phyloP scores from a whole-genome alignment of 2,329 filamentous ascomycete species.

The Cercospora berteroae region DNA sequence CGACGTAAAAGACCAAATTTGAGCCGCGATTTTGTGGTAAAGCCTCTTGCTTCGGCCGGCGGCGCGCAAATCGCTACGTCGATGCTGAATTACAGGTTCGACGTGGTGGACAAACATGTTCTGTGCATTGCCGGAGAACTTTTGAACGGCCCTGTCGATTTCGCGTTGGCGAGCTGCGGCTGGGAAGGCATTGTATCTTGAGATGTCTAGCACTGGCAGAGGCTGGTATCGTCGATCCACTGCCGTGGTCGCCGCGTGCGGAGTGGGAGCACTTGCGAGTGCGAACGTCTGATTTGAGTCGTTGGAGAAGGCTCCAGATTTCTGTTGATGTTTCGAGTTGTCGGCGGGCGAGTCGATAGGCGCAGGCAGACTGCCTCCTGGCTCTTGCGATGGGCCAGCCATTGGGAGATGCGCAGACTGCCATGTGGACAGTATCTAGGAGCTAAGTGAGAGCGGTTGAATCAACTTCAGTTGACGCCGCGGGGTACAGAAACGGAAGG shows the following conservation, averaged over 20 bases:
- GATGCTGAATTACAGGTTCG: conserved; percentile 12
- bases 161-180: conserved; percentile 17
- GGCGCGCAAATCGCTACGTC: conserved; percentile 5
- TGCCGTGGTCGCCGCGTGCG: not conserved
- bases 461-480: not conserved
- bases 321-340: not conserved
- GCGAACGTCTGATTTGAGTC: not conserved
- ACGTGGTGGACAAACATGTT: conserved; percentile 25
- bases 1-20: conserved; percentile 14
- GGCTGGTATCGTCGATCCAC: not conserved
- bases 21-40: conserved; percentile 15
- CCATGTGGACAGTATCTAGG: not conserved
- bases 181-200: conserved; percentile 8
- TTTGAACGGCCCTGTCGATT: conserved; percentile 12
- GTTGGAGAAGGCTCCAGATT: not conserved
- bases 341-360: not conserved
- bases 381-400: not conserved
- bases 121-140: conserved; percentile 18
- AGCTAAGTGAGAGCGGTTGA: not conserved
- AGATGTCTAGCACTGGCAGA: not conserved
- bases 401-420: not conserved
- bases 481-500: not conserved
- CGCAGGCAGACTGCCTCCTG: not conserved
- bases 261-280: not conserved
- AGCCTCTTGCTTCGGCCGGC: conserved; percentile 15